Percentiles rank a stretch among this genome's conserved stretches.
Evolutionary conservation across 1,284 basidiomycete species (phyloP).

Genomic region (Somion occarium): DNA sequence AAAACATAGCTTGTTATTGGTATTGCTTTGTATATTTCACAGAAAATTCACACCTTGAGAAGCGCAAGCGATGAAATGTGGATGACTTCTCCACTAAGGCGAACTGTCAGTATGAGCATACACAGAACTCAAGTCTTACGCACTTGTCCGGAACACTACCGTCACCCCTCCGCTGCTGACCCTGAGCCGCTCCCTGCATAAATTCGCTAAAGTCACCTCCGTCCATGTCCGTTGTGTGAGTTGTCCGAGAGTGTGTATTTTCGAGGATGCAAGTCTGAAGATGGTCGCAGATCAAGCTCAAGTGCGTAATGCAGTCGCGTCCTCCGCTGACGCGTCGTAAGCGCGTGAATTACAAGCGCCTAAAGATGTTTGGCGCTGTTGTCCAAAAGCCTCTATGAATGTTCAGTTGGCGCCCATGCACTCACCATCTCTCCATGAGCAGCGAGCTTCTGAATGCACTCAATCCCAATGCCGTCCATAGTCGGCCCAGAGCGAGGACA

Average conservation of each 20-base stretch:
- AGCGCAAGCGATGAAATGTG: conserved; percentile 94
- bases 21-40: not conserved
- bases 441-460: conserved; percentile 74
- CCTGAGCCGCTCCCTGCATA: conserved; percentile 48
- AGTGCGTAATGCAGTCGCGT: conserved; percentile 17
- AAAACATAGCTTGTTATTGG: no score
- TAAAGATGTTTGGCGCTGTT: conserved; percentile 29
- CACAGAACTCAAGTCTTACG: conserved; percentile 16
- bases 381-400: conserved; percentile 25
- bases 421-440: conserved; percentile 31
- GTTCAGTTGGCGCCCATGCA: not conserved
- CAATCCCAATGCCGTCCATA: conserved; percentile 55
- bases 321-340: conserved; percentile 30
- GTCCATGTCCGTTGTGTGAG: conserved; percentile 37
- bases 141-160: conserved; percentile 70
- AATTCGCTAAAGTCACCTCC: conserved; percentile 41
- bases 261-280: not conserved
- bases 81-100: conserved; percentile 93
- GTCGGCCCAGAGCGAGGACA: conserved; percentile 22
- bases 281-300: not conserved
- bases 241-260: not conserved
- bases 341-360: conserved; percentile 3
- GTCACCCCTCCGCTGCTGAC: conserved; percentile 38
- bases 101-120: conserved; percentile 10
- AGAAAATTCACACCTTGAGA: conserved; percentile 67